These are phyloP conservation scores for Asterophora parasitica DNA, from an alignment of 768 basidiomycete genomes.

Conservation along the genomic window DNA sequence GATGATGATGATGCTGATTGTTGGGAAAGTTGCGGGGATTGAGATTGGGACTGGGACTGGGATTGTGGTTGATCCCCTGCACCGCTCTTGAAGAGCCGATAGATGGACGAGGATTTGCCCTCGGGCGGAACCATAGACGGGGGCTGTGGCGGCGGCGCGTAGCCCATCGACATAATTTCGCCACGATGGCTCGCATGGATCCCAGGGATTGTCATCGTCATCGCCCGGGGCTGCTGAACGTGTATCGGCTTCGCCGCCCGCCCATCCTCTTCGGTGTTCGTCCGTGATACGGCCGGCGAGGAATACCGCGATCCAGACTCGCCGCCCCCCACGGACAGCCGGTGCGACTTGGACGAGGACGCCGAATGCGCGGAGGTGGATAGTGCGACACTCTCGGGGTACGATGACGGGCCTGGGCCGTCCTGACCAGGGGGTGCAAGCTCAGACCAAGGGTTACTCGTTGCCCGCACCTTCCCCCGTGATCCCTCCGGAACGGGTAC, in stretches of 20 bases:
- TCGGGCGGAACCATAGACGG: conserved; percentile 28
- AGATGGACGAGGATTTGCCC: conserved; percentile 51
- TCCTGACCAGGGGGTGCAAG: conserved; percentile 7
- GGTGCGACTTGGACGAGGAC: conserved; percentile 21
- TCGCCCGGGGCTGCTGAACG: conserved; percentile 72
- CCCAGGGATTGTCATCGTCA: conserved; percentile 82
- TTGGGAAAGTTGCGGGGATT: background rate
- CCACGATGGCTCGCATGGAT: conserved; percentile 84
- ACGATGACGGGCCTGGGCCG: conserved; percentile 8
- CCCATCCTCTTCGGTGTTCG: conserved; percentile 27
- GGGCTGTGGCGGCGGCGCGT: conserved; percentile 46
- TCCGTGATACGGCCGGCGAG: conserved; percentile 31
- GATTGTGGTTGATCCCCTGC: conserved; percentile 16
- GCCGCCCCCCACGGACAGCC: conserved; percentile 5
- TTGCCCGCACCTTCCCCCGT: conserved; percentile 10
- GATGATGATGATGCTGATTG: too few species aligned
- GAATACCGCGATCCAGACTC: conserved; percentile 21
- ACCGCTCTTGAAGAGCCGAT: conserved; percentile 70
- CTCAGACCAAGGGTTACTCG: conserved; percentile 16
- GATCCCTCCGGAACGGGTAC: conserved; percentile 16
- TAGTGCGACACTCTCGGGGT: conserved; percentile 13
- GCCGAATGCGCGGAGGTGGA: conserved; percentile 16
- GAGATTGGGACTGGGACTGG: conserved; percentile 7
- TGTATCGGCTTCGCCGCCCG: conserved; percentile 42
- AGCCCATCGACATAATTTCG: conserved; percentile 83